Base-by-base conservation (phyloP, 768 basidiomycete species). In the Russula sp. region DNA sequence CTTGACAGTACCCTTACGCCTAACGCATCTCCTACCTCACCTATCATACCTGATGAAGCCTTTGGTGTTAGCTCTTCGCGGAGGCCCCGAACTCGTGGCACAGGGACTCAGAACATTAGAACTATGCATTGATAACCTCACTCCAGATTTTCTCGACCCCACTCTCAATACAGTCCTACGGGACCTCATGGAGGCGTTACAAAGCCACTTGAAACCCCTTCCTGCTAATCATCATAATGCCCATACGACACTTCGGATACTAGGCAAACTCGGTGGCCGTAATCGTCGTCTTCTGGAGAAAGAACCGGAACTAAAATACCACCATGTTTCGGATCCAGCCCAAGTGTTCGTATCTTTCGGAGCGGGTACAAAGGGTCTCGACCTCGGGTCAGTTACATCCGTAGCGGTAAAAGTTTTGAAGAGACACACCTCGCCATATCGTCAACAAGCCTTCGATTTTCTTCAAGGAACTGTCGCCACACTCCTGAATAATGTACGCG, bases 81-180 rank as follows among this genome's bases (percentile, higher is more conserved):
- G 94, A 42, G 85, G 84, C 44, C 84, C 88, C 7, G 97, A 99
- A 59, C 84, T 97, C 52, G 90, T 98, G 59, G 88, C 93, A 26
- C 97, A 99, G 78, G 97, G 97, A 51, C 79, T 99, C 28, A 85
- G 97, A 7, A 99, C 97, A 0, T 83, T 99, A 63, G 97, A 99
- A 75, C 81, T 99, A n/a, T 98, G 96, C 76, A 96, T 98, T 71
- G 97, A 99, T 78, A 99, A 98, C 73, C 83, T 99, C 30, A 97
- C 94, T 0, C 93, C 94, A 2, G 97, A 98, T 75, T 98, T 98
- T 79, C 82, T 99, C 32, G 96, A 98, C 71, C 97, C 97, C 3
- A 95, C 94, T 2, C 84, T 98, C 67, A 92, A 87, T 66, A 92
- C 91, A 0, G 94, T 98, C 50, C 81, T 97, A 49, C 83, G 94